Evolutionary conservation across 1,284 basidiomycete species (phyloP).

Genomic region (Gomphus bonarii): DNA sequence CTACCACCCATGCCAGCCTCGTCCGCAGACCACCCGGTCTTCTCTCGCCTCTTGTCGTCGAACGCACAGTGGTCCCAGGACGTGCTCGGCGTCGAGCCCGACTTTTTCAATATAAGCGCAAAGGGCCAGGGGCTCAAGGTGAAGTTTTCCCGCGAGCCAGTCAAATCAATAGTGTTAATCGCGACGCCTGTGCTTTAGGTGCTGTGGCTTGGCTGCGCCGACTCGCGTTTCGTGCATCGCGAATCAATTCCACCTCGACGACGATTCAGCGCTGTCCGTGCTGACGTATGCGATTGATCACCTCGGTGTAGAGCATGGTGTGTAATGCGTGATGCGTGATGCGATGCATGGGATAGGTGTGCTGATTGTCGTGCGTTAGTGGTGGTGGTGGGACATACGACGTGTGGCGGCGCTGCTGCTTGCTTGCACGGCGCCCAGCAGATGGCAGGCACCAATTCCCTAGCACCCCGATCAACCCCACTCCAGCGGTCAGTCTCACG

Average conservation of each 20-base stretch:
- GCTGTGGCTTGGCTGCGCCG: constrained; percentile 67
- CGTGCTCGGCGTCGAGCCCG: constrained; percentile 44
- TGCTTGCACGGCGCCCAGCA: constrained; percentile 32
- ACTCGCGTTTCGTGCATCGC: constrained; percentile 66
- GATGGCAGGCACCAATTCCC: background rate
- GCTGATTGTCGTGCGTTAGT: no score
- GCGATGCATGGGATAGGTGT: no score
- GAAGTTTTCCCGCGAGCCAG: no score
- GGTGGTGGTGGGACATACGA: constrained; percentile 72
- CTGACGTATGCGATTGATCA: constrained; percentile 74
- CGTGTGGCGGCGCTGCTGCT: constrained; percentile 71
- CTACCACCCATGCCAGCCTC: background rate
- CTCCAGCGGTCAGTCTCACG: background rate
- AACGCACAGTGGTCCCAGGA: constrained; percentile 56
- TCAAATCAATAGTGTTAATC: no score
- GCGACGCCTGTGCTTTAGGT: constrained; percentile 31
- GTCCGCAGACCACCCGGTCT: constrained; percentile 18
- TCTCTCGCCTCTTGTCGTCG: constrained; percentile 37
- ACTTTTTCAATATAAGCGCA: constrained; percentile 50
- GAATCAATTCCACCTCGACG: constrained; percentile 71
- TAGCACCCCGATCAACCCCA: background rate
- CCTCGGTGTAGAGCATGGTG: constrained; percentile 78
- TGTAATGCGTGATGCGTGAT: no score
- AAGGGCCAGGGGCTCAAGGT: constrained; percentile 69
- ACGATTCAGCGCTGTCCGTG: constrained; percentile 71